These are phyloP conservation scores for Suhomyces yuchorum DNA, from an alignment of 1,139 yeast genomes.

Conservation along the genomic window DNA sequence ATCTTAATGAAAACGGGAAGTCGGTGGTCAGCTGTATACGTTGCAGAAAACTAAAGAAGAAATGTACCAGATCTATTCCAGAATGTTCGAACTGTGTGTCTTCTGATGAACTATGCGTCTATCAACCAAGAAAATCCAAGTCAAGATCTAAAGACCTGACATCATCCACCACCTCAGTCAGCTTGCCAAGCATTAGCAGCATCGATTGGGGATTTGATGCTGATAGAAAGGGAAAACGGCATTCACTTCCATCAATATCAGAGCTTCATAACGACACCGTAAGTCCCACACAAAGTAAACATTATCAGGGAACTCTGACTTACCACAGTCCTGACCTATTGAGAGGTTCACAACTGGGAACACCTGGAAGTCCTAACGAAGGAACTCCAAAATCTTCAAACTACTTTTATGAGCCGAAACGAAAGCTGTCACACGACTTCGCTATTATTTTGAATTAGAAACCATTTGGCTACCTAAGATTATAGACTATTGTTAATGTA, in stretches of 20 bases:
- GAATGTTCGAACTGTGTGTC: conserved; percentile 28
- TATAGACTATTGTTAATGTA: conserved; percentile 2
- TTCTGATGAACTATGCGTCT: conserved; percentile 28
- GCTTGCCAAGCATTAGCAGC: conserved; percentile 2
- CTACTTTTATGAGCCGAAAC: conserved; percentile 8
- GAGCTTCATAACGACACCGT: neutral
- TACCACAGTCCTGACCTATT: conserved; percentile 1
- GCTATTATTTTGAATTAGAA: conserved; percentile 8
- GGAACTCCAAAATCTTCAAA: conserved; percentile 3
- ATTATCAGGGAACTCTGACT: neutral
- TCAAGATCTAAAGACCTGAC: conserved; percentile 3
- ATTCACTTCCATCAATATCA: neutral
- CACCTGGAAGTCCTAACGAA: neutral
- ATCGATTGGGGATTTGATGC: neutral
- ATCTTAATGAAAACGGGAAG: conserved; percentile 18
- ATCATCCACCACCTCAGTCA: neutral
- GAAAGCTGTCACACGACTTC: conserved; percentile 6
- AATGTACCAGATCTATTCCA: conserved; percentile 26
- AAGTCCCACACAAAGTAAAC: neutral
- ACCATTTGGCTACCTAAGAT: conserved; percentile 4
- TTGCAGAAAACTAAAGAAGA: conserved; percentile 30
- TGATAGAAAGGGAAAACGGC: neutral
- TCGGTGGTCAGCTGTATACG: conserved; percentile 28
- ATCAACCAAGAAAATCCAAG: conserved; percentile 22
- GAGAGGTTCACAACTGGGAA: neutral